Evolutionary conservation across 1,284 basidiomycete genomes (phyloP), one percentile per base, ranked within the genome.

Genomic region (Mixia osmundae): DNA sequence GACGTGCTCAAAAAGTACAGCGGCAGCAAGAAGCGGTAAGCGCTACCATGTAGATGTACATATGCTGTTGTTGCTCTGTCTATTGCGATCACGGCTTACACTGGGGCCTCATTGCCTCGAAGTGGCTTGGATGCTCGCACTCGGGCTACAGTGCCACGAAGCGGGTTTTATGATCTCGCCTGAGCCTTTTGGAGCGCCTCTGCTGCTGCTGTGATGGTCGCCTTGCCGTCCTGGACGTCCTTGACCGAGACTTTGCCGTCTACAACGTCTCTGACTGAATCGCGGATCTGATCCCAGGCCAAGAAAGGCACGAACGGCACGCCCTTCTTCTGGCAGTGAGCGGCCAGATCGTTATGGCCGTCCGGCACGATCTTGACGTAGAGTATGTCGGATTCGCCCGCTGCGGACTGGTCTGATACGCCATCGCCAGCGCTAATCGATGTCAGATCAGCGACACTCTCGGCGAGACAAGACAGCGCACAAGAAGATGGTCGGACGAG

Each of bases 401-500:
- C 85, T 2, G 85, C 85, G 7, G 76, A 80, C 56, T 91, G 68
- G 56, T 89, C 19, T 12, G 6, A 27, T 4, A 21, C 15, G 15
- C 14, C 11, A 25, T 16, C 34, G n/a, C 11, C 16, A 30, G 12
- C 10, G 11, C 19, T 28, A 30, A 29, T 40, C 18, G 22, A n/a
- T n/a, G n/a, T n/a, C n/a, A n/a, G n/a, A n/a, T n/a, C n/a, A n/a
- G n/a, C n/a, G n/a, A n/a, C n/a, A n/a, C n/a, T n/a, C n/a, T n/a
- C n/a, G n/a, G n/a, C n/a, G n/a, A n/a, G n/a, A n/a, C n/a, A n/a
- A n/a, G n/a, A n/a, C n/a, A 1, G 85, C 85, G 47, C 87, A 85
- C 67, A 89, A 91, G 59, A 91, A 85, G 12, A 87, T 61, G 1
- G 68, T 73, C 3, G 85, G 85, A 11, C 71, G 69, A 39, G 69